Conservation (phyloP, 345 rosid genomes). For the Aquilaria yunnanensis region DNA sequence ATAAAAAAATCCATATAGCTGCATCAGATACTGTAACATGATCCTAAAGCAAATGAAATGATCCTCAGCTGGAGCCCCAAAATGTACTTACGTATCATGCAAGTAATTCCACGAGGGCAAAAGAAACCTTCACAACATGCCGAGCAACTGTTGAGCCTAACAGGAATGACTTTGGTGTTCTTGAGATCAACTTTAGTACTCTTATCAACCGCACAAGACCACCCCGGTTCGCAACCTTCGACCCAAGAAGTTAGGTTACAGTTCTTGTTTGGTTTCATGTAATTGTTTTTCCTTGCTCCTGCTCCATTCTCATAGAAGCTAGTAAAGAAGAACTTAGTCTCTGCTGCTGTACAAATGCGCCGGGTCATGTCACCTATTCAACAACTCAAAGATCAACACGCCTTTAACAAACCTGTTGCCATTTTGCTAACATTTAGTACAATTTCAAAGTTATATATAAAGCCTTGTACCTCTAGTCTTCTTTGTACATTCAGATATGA, state of each 20-base stretch:
- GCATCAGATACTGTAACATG: too few relatives aligned
- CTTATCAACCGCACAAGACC: slow-evolving; percentile 67
- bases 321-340: slow-evolving; percentile 65
- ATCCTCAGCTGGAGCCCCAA: neutral
- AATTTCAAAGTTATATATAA: neutral
- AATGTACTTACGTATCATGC: slow-evolving; percentile 90
- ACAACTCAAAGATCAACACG: slow-evolving; percentile 13
- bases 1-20: too few relatives aligned
- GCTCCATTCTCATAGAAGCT: slow-evolving; percentile 32
- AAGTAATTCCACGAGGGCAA: slow-evolving; percentile 94
- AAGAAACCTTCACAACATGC: slow-evolving; percentile 95
- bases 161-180: slow-evolving; percentile 52
- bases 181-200: slow-evolving; percentile 41
- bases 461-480: slow-evolving; percentile 49
- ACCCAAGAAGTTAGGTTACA: slow-evolving; percentile 87
- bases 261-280: slow-evolving; percentile 78
- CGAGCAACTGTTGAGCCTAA: slow-evolving; percentile 40
- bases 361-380: slow-evolving; percentile 59
- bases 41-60: too few relatives aligned
- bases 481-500: slow-evolving; percentile 53
- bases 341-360: slow-evolving; percentile 88
- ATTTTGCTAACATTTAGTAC: too few relatives aligned
- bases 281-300: slow-evolving; percentile 35
- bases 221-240: slow-evolving; percentile 97
- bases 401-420: too few relatives aligned